Percentiles rank a stretch among this genome's conserved stretches.
Conservation (phyloP, 139 green algal species). For the Micractinium conductrix region DNA sequence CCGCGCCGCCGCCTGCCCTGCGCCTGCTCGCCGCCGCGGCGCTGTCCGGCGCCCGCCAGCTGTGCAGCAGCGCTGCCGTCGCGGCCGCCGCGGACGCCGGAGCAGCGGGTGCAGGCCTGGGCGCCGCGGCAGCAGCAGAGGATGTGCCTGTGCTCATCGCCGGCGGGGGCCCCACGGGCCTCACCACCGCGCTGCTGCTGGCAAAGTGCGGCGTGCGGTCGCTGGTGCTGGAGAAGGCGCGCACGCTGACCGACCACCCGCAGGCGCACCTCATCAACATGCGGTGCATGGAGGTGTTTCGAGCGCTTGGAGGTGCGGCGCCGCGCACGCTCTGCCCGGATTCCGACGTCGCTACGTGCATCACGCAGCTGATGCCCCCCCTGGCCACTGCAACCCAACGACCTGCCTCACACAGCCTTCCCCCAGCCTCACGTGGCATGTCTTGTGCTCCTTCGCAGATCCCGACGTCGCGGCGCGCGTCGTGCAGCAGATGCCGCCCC, state of each 20-base stretch:
- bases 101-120: background rate
- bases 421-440: background rate
- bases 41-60: background rate
- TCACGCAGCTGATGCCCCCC: background rate
- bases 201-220: constrained; percentile 61
- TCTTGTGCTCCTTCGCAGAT: constrained; percentile 33
- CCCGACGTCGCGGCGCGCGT: constrained; percentile 13
- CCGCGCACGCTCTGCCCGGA: too few species aligned
- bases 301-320: constrained; percentile 37
- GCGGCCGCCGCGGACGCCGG: background rate
- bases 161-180: constrained; percentile 82
- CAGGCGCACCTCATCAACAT: constrained; percentile 96
- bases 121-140: background rate
- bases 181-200: constrained; percentile 75
- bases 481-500: constrained; percentile 67
- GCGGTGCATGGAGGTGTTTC: constrained; percentile 88
- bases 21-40: background rate
- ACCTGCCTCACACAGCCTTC: background rate
- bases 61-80: background rate
- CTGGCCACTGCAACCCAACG: background rate
- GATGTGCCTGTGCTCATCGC: constrained; percentile 75
- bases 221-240: constrained; percentile 73
- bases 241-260: constrained; percentile 68
- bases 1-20: background rate
- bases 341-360: background rate